These are phyloP conservation scores for Beta vulgaris DNA, from an alignment of 148 eudicot species.

Conservation along the genomic window DNA sequence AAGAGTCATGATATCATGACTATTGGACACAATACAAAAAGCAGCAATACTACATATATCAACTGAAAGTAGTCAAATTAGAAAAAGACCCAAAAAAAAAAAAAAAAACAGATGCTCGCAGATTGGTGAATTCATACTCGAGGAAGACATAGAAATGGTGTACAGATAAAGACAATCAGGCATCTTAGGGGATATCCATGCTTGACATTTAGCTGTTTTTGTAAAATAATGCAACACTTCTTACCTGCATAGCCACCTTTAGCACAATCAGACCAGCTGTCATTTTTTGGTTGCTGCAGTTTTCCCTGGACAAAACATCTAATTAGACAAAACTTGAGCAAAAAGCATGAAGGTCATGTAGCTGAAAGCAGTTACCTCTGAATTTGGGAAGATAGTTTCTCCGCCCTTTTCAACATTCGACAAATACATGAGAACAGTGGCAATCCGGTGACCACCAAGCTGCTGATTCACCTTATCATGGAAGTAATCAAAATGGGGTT, in stretches of 20 bases:
- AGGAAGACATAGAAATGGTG: not conserved
- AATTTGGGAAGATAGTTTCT: constrained; percentile 79
- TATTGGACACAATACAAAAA: not conserved
- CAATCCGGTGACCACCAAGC: constrained; percentile 77
- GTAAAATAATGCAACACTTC: not conserved
- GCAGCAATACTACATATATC: not conserved
- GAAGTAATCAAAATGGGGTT: constrained; percentile 85
- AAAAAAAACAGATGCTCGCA: not conserved
- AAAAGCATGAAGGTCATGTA: not conserved
- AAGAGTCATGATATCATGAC: not conserved
- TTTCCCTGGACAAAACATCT: constrained; percentile 37
- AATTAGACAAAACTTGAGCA: not conserved
- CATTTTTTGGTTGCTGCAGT: constrained; percentile 56
- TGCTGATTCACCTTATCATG: constrained; percentile 65
- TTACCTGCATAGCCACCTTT: constrained; percentile 78
- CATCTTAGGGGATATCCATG: not conserved
- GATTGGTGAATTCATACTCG: not conserved
- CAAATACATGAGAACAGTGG: constrained; percentile 91
- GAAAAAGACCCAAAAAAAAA: not conserved
- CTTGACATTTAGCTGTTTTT: not conserved
- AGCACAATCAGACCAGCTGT: constrained; percentile 78
- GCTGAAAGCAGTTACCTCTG: constrained; percentile 44
- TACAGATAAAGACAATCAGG: not conserved
- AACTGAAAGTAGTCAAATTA: not conserved
- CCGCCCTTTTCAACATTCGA: constrained; percentile 81